Evolutionary conservation across 31 red algal genomes (phyloP).

Genomic region (Endocladia muricata): DNA sequence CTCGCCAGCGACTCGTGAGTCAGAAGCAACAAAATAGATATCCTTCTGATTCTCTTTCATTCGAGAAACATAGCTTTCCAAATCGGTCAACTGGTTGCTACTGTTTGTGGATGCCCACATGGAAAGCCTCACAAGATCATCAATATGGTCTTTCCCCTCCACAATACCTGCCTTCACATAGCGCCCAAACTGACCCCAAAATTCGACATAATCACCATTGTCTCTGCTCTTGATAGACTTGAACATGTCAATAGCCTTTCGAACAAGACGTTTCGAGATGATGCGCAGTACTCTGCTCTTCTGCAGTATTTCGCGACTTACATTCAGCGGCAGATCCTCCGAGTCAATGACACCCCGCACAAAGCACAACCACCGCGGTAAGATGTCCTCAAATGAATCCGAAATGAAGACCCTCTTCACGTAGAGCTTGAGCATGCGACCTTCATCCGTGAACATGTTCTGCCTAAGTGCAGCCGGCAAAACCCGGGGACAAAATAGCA

Average conservation of each 20-base stretch:
- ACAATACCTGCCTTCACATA: conserved; percentile 97
- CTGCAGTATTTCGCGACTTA: conserved; percentile 96
- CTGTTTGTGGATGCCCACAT: conserved; percentile 77
- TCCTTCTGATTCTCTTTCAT: conserved; percentile 88
- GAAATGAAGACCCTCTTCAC: conserved; percentile 98
- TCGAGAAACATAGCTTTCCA: conserved; percentile 81
- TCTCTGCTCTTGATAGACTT: conserved; percentile 70
- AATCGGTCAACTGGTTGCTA: conserved; percentile 48
- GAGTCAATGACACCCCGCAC: conserved; percentile 91
- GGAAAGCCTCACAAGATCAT: conserved; percentile 62
- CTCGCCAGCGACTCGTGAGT: conserved; percentile 49
- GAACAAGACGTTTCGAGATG: conserved; percentile 80
- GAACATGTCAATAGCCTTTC: conserved; percentile 97
- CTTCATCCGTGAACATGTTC: conserved; percentile 92
- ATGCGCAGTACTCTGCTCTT: conserved; percentile 86
- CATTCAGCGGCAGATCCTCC: conserved; percentile 98
- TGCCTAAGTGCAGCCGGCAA: conserved; percentile 86
- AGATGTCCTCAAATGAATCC: conserved; percentile 88
- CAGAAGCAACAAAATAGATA: conserved; percentile 86
- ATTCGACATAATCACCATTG: conserved; percentile 66
- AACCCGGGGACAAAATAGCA: conserved; percentile 76
- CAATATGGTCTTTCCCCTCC: conserved; percentile 56
- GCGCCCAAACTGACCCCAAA: conserved; percentile 91
- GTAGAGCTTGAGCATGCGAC: conserved; percentile 75
- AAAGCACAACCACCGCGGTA: conserved; percentile 93